Evolutionary conservation across 345 rosid species (phyloP).

Genomic region (Punica granatum): DNA sequence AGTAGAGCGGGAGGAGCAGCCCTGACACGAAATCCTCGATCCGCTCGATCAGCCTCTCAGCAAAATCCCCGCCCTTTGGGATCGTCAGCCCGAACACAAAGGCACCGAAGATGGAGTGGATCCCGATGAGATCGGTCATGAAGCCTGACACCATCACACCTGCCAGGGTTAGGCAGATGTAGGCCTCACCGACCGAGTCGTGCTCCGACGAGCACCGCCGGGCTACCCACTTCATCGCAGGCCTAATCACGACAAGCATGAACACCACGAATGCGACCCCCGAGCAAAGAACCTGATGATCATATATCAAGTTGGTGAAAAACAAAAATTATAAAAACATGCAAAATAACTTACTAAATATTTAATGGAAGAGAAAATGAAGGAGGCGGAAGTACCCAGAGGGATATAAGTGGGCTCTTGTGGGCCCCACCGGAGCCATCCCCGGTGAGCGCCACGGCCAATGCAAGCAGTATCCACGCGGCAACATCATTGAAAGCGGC

Average conservation of each 20-base stretch:
- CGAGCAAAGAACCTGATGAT: conserved; percentile 33
- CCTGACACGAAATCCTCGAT: conserved; percentile 84
- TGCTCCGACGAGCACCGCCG: conserved; percentile 48
- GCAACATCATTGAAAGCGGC: conserved; percentile 90
- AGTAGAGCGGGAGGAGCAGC: conserved; percentile 76
- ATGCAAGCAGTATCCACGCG: conserved; percentile 76
- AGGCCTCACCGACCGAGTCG: conserved; percentile 51
- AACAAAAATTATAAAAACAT: neutral
- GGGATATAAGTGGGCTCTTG: conserved; percentile 53
- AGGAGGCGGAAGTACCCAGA: too few species aligned
- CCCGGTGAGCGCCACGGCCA: conserved; percentile 75
- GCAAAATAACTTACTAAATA: neutral
- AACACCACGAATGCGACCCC: conserved; percentile 59
- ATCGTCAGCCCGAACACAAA: conserved; percentile 74
- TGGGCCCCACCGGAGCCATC: conserved; percentile 31
- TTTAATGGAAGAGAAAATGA: too few species aligned
- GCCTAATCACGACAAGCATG: conserved; percentile 55
- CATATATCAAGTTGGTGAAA: neutral
- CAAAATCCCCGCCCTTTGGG: conserved; percentile 80
- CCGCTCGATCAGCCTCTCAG: conserved; percentile 61
- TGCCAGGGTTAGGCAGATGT: conserved; percentile 59
- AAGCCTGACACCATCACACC: conserved; percentile 79
- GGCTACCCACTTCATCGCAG: conserved; percentile 65
- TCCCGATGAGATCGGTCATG: conserved; percentile 61
- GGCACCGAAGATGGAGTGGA: conserved; percentile 80